Evolutionary conservation across 1,139 yeast species (phyloP).

Genomic region (Arxiozyma slooffiae): DNA sequence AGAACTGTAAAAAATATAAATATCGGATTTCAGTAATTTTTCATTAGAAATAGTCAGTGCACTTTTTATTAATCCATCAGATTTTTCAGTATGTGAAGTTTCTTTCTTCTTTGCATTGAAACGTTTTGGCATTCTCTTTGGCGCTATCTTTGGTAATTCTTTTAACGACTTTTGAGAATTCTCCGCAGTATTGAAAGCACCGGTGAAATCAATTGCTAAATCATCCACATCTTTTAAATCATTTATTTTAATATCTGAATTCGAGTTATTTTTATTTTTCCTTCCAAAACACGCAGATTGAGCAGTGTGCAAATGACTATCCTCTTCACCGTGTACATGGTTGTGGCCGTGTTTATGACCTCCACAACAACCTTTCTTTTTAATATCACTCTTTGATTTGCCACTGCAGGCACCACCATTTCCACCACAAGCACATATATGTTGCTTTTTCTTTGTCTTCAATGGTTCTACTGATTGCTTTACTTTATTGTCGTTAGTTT

Average conservation of each 20-base stretch:
- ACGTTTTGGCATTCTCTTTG: constrained; percentile 5
- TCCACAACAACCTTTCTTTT: constrained; percentile 8
- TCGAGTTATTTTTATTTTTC: neutral
- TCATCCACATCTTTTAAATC: neutral
- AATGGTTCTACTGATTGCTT: constrained; percentile 5
- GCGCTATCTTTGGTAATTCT: neutral
- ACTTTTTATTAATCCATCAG: constrained; percentile 19
- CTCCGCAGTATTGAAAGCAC: constrained; percentile 18
- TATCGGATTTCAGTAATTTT: constrained; percentile 28
- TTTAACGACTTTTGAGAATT: constrained; percentile 4
- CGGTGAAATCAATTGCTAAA: constrained; percentile 38
- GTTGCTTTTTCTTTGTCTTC: constrained; percentile 3
- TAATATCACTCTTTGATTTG: neutral
- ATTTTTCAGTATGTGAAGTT: constrained; percentile 1
- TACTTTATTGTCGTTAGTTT: neutral
- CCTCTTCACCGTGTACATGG: constrained; percentile 4
- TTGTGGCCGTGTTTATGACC: constrained; percentile 1
- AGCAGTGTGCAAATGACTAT: constrained; percentile 8
- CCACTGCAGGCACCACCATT: constrained; percentile 6
- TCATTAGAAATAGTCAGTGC: constrained; percentile 30
- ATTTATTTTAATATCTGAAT: neutral
- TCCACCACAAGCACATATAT: constrained; percentile 3
- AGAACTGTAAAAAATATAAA: constrained; percentile 70
- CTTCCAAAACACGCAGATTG: constrained; percentile 12
- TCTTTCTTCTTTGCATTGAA: constrained; percentile 4